A percentile compares a stretch with the other conserved stretches of the same genome.
Conservation (phyloP, 192 early-diverging fungal species). For the Chytriomyces hyalinus region DNA sequence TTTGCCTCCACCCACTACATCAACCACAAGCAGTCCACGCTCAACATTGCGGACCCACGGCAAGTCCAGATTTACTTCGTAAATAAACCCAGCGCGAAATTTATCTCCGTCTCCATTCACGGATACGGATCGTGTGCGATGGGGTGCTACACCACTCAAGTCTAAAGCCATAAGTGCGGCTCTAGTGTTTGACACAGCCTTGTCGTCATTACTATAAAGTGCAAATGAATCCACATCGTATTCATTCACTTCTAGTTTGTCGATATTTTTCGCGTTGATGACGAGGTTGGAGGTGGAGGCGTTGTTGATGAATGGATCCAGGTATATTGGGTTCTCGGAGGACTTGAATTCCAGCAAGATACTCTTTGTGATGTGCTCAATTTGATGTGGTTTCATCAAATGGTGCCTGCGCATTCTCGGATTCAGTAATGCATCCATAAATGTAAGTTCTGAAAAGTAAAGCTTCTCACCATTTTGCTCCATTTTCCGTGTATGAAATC, state of each 20-base stretch:
- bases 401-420: slow-evolving; percentile 8
- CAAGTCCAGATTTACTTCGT: background rate
- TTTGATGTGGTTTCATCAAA: background rate
- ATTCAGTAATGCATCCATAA: background rate
- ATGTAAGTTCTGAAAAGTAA: background rate
- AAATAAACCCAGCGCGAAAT: background rate
- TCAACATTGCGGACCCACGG: background rate
- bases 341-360: background rate
- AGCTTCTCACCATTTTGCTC: slow-evolving; percentile 6
- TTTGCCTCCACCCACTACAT: slow-evolving; percentile 20
- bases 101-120: background rate
- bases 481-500: slow-evolving; percentile 6
- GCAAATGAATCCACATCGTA: slow-evolving; percentile 21
- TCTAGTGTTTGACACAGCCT: background rate
- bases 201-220: background rate
- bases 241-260: slow-evolving; percentile 15
- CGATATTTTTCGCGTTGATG: background rate
- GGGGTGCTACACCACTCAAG: slow-evolving; percentile 25
- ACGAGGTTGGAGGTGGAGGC: background rate
- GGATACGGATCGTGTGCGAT: slow-evolving; percentile 1
- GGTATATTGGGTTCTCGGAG: background rate
- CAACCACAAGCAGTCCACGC: slow-evolving; percentile 18
- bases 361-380: background rate
- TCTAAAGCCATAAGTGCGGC: slow-evolving; percentile 5
- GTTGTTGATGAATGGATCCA: background rate